Evolutionary conservation across 352 stramenopile genomes (phyloP).

Genomic region (Pythium dissimile): DNA sequence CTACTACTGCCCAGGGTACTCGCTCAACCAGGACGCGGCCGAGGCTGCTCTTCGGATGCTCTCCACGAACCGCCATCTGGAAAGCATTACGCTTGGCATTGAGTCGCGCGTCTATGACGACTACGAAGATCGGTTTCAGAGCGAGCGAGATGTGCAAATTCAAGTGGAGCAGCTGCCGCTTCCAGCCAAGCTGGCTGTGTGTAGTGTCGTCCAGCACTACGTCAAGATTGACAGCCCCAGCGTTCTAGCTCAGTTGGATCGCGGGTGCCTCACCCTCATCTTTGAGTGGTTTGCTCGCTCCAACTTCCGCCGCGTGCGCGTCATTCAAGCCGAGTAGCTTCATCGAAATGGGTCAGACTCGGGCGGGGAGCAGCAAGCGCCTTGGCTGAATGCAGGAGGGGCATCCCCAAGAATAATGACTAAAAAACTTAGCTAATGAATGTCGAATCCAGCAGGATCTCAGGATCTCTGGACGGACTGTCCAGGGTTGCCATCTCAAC

Average conservation of each 20-base stretch:
- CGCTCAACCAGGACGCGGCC: not conserved
- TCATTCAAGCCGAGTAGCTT: not conserved
- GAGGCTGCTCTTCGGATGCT: constrained; percentile 4
- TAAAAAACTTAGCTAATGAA: no score
- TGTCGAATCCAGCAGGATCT: no score
- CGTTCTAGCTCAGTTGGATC: not conserved
- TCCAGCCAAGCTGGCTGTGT: not conserved
- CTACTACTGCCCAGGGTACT: constrained; percentile 8
- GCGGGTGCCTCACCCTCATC: not conserved
- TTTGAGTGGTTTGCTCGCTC: not conserved
- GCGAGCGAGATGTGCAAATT: constrained; percentile 6
- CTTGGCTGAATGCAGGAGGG: no score
- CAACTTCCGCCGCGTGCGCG: constrained; percentile 1
- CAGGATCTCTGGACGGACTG: no score
- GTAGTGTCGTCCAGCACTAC: not conserved
- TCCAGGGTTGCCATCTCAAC: no score
- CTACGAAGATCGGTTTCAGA: constrained; percentile 4
- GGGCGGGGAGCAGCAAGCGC: no score
- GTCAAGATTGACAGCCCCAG: not conserved
- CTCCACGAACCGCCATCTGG: not conserved
- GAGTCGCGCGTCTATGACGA: not conserved
- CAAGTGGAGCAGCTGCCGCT: constrained; percentile 1
- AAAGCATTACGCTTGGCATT: constrained; percentile 2
- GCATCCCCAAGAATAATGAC: no score
- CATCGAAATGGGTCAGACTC: no score